A percentile compares a stretch with the other conserved stretches of the same genome.
phyloP scores from a whole-genome alignment of 192 early-diverging fungal species.

The Coemansia sp. region DNA sequence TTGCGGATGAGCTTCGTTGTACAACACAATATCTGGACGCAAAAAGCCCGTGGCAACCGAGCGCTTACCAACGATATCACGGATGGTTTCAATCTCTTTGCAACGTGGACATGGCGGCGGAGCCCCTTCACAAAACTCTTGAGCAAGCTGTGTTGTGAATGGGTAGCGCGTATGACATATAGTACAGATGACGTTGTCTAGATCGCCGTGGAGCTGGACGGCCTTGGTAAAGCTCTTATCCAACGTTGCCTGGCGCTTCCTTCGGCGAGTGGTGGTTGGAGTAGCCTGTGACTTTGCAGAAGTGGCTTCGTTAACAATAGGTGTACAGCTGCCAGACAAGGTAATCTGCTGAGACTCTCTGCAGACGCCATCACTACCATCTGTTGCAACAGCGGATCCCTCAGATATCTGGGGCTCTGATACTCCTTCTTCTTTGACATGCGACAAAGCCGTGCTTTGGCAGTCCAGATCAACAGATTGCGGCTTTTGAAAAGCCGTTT shows the following conservation, averaged over 20 bases:
- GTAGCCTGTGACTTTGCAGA: slow-evolving; percentile 3
- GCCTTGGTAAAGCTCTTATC: slow-evolving; percentile 64
- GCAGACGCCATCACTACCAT: background rate
- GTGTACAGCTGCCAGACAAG: no score
- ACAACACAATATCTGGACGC: slow-evolving; percentile 91
- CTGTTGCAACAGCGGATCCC: background rate
- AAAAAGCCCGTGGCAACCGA: slow-evolving; percentile 71
- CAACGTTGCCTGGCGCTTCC: slow-evolving; percentile 25
- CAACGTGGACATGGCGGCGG: slow-evolving; percentile 66
- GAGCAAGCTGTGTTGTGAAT: slow-evolving; percentile 60
- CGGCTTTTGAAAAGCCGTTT: slow-evolving; percentile 42
- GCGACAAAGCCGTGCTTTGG: no score
- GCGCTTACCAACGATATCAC: slow-evolving; percentile 70
- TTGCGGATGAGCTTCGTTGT: slow-evolving; percentile 72
- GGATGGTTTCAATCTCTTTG: slow-evolving; percentile 45
- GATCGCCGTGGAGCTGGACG: slow-evolving; percentile 90
- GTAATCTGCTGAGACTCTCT: no score
- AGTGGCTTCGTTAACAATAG: no score
- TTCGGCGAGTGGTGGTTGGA: slow-evolving; percentile 2
- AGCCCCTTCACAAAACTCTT: slow-evolving; percentile 67
- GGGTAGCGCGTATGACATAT: slow-evolving; percentile 70
- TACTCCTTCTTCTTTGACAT: background rate
- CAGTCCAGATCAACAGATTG: background rate
- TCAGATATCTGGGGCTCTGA: background rate
- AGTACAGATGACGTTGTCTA: slow-evolving; percentile 84